A percentile compares a stretch with the other conserved stretches of the same genome.
Evolutionary conservation across 2,329 filamentous ascomycete species (phyloP).

Genomic region (Epichloe gansuensis): DNA sequence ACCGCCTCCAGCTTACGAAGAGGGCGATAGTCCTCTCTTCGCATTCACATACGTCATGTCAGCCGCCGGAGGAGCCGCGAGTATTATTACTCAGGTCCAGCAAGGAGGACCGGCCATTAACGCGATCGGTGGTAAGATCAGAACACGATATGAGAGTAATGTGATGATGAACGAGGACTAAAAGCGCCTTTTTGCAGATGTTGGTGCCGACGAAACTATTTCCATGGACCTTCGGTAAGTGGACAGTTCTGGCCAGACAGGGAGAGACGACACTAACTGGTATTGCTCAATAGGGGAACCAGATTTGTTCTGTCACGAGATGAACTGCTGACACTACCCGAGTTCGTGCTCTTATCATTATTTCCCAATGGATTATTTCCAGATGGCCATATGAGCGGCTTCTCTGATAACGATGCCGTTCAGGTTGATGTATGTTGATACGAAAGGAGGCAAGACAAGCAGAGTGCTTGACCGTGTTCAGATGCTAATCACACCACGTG

Average conservation of each 20-base stretch:
- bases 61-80: slow-evolving; percentile 88
- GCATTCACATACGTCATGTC: slow-evolving; percentile 97
- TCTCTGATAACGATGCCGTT: slow-evolving; percentile 85
- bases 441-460: not conserved
- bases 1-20: slow-evolving; percentile 89
- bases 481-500: not conserved
- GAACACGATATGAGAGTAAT: not conserved
- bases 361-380: slow-evolving; percentile 98
- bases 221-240: slow-evolving; percentile 82
- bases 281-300: slow-evolving; percentile 53
- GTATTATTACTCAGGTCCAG: slow-evolving; percentile 98
- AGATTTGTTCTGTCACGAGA: slow-evolving; percentile 90
- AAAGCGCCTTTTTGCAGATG: slow-evolving; percentile 38
- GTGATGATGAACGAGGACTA: not conserved
- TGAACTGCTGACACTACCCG: slow-evolving; percentile 86
- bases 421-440: slow-evolving; percentile 80
- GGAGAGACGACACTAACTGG: slow-evolving; percentile 19
- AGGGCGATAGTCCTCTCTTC: slow-evolving; percentile 83
- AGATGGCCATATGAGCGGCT: slow-evolving; percentile 89
- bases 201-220: slow-evolving; percentile 84
- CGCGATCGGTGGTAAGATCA: slow-evolving; percentile 62
- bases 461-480: not conserved
- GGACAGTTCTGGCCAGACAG: not conserved
- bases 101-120: slow-evolving; percentile 85
- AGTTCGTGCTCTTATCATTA: slow-evolving; percentile 93